These are phyloP conservation scores for Fusarium pininemorale DNA, from an alignment of 2,329 filamentous ascomycete genomes.

Conservation along the genomic window DNA sequence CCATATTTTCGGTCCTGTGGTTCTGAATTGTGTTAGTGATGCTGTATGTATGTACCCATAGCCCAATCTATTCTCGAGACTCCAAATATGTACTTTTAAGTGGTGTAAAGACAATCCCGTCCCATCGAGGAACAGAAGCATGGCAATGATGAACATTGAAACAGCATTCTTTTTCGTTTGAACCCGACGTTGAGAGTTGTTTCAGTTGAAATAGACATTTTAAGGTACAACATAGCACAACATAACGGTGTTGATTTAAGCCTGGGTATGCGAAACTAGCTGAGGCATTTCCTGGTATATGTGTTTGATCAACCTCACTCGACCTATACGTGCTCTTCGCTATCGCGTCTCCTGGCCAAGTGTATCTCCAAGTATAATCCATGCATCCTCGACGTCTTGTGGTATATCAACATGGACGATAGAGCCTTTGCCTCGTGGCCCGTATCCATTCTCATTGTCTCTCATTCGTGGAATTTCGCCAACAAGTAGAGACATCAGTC, in stretches of 20 bases:
- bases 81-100: neutral
- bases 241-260: neutral
- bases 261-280: neutral
- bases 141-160: neutral
- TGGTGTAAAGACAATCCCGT: neutral
- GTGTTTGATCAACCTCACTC: neutral
- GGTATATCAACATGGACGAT: constrained; percentile 32
- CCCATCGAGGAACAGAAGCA: neutral
- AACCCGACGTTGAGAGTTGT: neutral
- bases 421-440: constrained; percentile 29
- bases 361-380: constrained; percentile 4
- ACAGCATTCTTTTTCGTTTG: neutral
- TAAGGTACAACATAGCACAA: neutral
- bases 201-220: neutral
- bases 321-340: neutral
- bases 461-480: constrained; percentile 36
- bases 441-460: constrained; percentile 33
- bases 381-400: constrained; percentile 13
- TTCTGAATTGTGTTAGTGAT: neutral
- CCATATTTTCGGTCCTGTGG: neutral
- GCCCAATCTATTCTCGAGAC: neutral
- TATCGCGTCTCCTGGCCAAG: constrained; percentile 10
- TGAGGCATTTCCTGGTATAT: neutral
- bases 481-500: constrained; percentile 30
- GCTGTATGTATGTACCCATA: neutral